Percentiles rank a stretch among this genome's conserved stretches.
Conservation (phyloP, 2,329 filamentous ascomycete genomes). For the Cytospora chrysosperma region DNA sequence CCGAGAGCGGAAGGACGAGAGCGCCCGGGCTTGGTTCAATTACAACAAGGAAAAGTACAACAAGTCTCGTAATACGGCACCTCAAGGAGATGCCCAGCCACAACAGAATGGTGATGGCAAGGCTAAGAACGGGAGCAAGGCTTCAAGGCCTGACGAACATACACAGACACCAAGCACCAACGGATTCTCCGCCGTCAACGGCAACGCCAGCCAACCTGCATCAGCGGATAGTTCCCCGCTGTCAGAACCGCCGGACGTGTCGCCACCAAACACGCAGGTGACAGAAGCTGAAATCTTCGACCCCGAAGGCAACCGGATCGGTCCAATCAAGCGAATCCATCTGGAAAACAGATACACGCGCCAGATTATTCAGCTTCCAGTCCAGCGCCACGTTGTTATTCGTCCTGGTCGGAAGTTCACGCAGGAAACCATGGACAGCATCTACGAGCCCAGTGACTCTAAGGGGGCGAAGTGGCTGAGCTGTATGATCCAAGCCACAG, state of each 20-base stretch:
- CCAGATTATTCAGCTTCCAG: constrained; percentile 36
- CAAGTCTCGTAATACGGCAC: constrained; percentile 5
- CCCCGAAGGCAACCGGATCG: constrained; percentile 39
- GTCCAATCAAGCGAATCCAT: constrained; percentile 37
- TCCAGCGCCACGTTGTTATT: constrained; percentile 42
- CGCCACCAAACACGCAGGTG: constrained; percentile 14
- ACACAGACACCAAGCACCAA: not conserved
- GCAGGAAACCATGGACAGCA: constrained; percentile 37
- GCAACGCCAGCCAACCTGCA: not conserved
- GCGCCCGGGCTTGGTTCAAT: constrained; percentile 17
- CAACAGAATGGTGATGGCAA: constrained; percentile 11
- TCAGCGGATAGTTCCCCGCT: constrained; percentile 16
- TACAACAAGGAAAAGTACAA: constrained; percentile 16
- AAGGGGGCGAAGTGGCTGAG: constrained; percentile 48
- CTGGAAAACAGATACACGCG: constrained; percentile 42
- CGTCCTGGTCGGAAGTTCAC: constrained; percentile 44
- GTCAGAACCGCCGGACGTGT: constrained; percentile 15
- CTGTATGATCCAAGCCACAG: constrained; percentile 51
- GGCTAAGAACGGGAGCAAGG: not conserved
- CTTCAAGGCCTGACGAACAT: not conserved
- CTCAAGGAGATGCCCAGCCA: not conserved
- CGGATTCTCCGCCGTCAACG: constrained; percentile 7
- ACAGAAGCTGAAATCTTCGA: constrained; percentile 38
- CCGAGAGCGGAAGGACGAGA: constrained; percentile 22
- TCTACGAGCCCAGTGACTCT: constrained; percentile 42